These are phyloP conservation scores for Sequoia sempervirens DNA, from an alignment of 75 land plant species.

Conservation along the genomic window DNA sequence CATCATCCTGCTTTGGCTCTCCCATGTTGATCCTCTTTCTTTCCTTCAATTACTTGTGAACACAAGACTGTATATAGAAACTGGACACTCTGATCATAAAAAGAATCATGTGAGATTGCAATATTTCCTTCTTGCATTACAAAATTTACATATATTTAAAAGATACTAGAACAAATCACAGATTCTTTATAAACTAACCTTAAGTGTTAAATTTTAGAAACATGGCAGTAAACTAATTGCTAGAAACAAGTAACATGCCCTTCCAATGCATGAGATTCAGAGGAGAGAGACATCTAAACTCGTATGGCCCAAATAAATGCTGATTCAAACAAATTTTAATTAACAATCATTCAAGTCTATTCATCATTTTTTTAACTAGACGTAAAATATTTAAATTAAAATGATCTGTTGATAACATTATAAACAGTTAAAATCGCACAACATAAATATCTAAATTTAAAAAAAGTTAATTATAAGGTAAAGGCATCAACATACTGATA, in stretches of 20 bases:
- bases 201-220: neutral
- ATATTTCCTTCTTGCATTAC: neutral
- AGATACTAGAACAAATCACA: neutral
- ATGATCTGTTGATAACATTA: no score
- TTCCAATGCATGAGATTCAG: neutral
- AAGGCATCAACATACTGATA: no score
- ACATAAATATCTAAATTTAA: no score
- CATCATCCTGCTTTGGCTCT: constrained; percentile 63
- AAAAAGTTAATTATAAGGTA: no score
- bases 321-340: neutral
- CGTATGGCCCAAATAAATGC: neutral
- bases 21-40: constrained; percentile 4
- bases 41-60: neutral
- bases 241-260: neutral
- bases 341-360: neutral
- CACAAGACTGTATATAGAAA: neutral
- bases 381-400: no score
- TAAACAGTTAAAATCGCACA: no score
- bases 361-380: neutral
- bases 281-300: neutral
- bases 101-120: neutral
- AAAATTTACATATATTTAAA: neutral
- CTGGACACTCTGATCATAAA: neutral
- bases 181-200: neutral
- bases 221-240: neutral